Percentiles rank a stretch among this genome's conserved stretches.
Evolutionary conservation across 768 basidiomycete genomes (phyloP).

Genomic region (Mycena kentingensis): DNA sequence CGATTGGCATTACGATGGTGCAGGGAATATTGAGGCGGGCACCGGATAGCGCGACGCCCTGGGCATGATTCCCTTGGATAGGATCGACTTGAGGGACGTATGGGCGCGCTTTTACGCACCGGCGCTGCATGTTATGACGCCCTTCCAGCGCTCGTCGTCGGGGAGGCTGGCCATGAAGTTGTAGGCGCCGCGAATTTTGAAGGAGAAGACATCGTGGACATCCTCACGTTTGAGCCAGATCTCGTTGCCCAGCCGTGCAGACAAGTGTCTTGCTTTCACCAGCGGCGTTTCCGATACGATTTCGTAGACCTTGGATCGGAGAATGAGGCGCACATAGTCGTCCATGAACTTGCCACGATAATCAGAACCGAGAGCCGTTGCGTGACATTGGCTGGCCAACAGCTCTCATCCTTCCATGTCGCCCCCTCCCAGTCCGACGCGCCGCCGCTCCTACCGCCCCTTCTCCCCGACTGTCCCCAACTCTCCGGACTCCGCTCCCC

Average conservation of each 20-base stretch:
- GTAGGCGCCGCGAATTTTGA: constrained; percentile 98
- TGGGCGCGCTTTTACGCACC: constrained; percentile 71
- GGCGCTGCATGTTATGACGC: constrained; percentile 96
- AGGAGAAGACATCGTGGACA: constrained; percentile 95
- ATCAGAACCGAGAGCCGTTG: constrained; percentile 52
- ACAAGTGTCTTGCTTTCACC: constrained; percentile 83
- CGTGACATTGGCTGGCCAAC: not conserved
- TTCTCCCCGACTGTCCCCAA: constrained; percentile 51
- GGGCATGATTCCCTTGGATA: constrained; percentile 89
- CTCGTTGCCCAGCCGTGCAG: constrained; percentile 84
- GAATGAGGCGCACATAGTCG: constrained; percentile 86
- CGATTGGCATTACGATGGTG: constrained; percentile 98
- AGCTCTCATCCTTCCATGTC: constrained; percentile 1
- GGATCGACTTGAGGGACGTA: not conserved
- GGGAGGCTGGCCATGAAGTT: constrained; percentile 93
- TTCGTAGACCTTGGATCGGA: constrained; percentile 90
- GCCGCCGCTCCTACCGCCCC: constrained; percentile 8
- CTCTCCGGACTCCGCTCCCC: constrained; percentile 33
- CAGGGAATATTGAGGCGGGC: constrained; percentile 85
- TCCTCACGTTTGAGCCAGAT: constrained; percentile 98
- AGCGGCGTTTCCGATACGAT: constrained; percentile 89
- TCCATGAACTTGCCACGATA: constrained; percentile 63
- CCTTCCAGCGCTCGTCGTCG: constrained; percentile 93
- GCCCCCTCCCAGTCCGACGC: constrained; percentile 7
- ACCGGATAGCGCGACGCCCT: constrained; percentile 97